Percentiles rank a stretch among this genome's conserved stretches.
Conservation (phyloP, 208 protist species). For the Crithidia sp. region DNA sequence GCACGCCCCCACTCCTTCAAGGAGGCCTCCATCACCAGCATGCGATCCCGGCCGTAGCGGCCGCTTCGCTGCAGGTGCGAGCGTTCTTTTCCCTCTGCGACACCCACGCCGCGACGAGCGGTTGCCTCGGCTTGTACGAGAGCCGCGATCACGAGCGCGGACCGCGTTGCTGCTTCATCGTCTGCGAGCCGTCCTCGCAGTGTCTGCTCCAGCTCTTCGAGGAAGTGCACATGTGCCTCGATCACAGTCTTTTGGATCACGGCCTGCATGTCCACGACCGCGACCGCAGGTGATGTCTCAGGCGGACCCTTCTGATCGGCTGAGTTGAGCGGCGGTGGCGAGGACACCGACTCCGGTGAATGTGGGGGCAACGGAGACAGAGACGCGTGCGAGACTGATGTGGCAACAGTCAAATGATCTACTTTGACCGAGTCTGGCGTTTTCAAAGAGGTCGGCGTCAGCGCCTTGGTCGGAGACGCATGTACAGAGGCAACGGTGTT, state of each 20-base stretch:
- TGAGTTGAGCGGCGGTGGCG: neutral
- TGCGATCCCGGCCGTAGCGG: neutral
- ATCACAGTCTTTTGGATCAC: constrained; percentile 3
- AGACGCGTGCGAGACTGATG: neutral
- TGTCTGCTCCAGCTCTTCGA: constrained; percentile 7
- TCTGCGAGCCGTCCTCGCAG: neutral
- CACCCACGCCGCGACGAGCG: neutral
- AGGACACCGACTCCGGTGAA: neutral
- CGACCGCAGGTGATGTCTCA: neutral
- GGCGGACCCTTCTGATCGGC: neutral
- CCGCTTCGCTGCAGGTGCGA: neutral
- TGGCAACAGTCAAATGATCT: too few species aligned
- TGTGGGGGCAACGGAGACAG: neutral
- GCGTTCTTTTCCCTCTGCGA: constrained; percentile 2
- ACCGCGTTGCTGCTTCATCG: neutral
- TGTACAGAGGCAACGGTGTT: too few species aligned
- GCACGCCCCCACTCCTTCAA: constrained; percentile 9
- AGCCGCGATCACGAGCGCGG: neutral
- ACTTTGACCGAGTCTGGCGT: too few species aligned
- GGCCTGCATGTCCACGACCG: neutral
- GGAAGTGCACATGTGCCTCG: constrained; percentile 9
- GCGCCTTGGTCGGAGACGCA: too few species aligned
- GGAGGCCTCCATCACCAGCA: constrained; percentile 11
- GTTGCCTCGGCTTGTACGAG: neutral
- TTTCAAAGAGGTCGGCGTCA: too few species aligned